Conservation (phyloP, 345 rosid species). For the Melastoma malabathricum region DNA sequence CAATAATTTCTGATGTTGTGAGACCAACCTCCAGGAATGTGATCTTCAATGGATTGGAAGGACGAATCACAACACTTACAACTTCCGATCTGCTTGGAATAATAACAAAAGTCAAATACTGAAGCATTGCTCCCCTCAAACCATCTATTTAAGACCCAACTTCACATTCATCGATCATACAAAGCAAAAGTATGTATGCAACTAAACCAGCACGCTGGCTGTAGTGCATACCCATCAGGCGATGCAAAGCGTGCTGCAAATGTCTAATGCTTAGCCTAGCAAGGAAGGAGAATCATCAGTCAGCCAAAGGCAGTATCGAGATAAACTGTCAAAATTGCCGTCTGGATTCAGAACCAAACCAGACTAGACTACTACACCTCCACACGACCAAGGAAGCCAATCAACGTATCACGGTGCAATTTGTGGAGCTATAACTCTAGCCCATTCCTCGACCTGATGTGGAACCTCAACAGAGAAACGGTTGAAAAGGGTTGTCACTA, state of each 20-base stretch:
- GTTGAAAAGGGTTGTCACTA: too few relatives aligned
- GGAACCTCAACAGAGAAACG: slow-evolving; percentile 80
- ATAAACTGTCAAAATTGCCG: too few relatives aligned
- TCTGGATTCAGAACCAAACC: too few relatives aligned
- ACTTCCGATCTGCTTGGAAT: slow-evolving; percentile 58
- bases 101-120: slow-evolving; percentile 4
- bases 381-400: too few relatives aligned
- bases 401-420: too few relatives aligned
- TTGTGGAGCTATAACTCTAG: too few relatives aligned
- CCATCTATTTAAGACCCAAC: too few relatives aligned
- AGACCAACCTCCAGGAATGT: slow-evolving; percentile 80
- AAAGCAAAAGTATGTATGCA: not conserved
- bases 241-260: slow-evolving; percentile 81
- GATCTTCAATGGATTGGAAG: slow-evolving; percentile 79
- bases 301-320: too few relatives aligned
- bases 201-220: too few relatives aligned
- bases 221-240: slow-evolving; percentile 56
- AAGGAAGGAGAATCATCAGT: not conserved
- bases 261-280: slow-evolving; percentile 57
- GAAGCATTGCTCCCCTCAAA: not conserved
- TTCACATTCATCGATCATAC: not conserved
- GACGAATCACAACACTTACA: slow-evolving; percentile 59
- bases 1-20: slow-evolving; percentile 5
- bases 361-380: too few relatives aligned
- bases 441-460: slow-evolving; percentile 56